Base-by-base conservation (phyloP, 2,329 filamentous ascomycete species). In the Aspergillus udagawae region DNA sequence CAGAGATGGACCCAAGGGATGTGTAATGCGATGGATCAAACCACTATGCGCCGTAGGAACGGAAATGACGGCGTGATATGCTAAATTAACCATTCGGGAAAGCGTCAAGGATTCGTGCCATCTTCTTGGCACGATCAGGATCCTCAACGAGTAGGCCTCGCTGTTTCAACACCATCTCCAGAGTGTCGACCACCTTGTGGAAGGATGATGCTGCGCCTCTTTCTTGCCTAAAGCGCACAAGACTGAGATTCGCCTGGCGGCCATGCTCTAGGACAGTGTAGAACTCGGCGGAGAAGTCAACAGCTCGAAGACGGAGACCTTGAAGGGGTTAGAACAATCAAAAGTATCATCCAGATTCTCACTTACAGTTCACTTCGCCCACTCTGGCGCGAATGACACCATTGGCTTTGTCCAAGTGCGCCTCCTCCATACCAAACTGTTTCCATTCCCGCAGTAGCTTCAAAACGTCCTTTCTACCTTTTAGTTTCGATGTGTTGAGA, bases 171-270 rank as follows among this genome's bases (percentile, higher is more conserved):
- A 91, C 83, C 21, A 83, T 80, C 63, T 87, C 83, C 65, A 97
- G 80, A 3, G 89, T 88, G 58, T 92, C 88, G 27, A 95, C 84
- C 9, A 96, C 89, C 68, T 86, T 87, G 70, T 91, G 84, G 77
- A 97, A 96, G 65, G 89, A 94, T 66, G 89, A 94, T 41, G 91
- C 92, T 1, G 93, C 92, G n/a, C 93, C 94, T 57, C 87, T 87
- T 69, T 94, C 91, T 69, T 97, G 92, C 1, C 90, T 93, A 72
- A 97, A 91, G 38, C 91, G 88, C 29, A 90, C 86, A 62, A 97
- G 86, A 71, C 88, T 90, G 54, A 97, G 82, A 49, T 87, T 87
- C 49, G 85, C 86, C 62, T 86, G 87, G 66, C 85, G 87, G 50
- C 90, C 90, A 68, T 94, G 89, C 76, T 96, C 90, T 60, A 96